Conservation (phyloP, 305 asterid species). For the Fraxinus paxiana region DNA sequence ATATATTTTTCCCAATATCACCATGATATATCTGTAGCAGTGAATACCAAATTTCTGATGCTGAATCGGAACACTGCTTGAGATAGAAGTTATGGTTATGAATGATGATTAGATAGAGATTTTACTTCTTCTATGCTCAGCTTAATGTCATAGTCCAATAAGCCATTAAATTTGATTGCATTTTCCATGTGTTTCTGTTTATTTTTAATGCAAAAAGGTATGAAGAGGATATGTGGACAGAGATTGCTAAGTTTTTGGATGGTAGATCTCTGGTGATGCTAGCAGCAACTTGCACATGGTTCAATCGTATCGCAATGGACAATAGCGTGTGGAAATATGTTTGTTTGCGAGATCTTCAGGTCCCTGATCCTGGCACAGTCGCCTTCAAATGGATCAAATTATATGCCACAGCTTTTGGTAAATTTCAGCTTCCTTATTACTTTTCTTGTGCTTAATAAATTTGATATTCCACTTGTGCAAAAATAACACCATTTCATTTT, state of each 20-base stretch:
- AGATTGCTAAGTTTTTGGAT: conserved; percentile 86
- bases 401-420: conserved; percentile 82
- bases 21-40: not conserved
- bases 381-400: conserved; percentile 72
- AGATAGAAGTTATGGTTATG: not conserved
- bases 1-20: not conserved
- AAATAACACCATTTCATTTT: conserved; percentile 10
- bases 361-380: conserved; percentile 64
- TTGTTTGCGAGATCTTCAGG: conserved; percentile 92
- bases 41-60: not conserved
- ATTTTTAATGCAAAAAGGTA: conserved; percentile 40
- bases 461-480: not conserved
- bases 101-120: conserved; percentile 4
- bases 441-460: not conserved
- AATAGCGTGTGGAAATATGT: conserved; percentile 80
- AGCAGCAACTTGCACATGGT: conserved; percentile 76
- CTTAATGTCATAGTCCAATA: not conserved
- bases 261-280: conserved; percentile 88
- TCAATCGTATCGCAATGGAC: conserved; percentile 57
- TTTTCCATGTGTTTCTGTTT: conserved; percentile 15
- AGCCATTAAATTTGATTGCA: not conserved
- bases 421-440: conserved; percentile 23
- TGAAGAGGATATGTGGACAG: conserved; percentile 90
- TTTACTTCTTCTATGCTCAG: not conserved
- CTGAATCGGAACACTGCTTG: not conserved